Percentiles rank a stretch among this genome's conserved stretches.
Conservation (phyloP, 208 protist species). For the Tritrichomonas musculus region DNA sequence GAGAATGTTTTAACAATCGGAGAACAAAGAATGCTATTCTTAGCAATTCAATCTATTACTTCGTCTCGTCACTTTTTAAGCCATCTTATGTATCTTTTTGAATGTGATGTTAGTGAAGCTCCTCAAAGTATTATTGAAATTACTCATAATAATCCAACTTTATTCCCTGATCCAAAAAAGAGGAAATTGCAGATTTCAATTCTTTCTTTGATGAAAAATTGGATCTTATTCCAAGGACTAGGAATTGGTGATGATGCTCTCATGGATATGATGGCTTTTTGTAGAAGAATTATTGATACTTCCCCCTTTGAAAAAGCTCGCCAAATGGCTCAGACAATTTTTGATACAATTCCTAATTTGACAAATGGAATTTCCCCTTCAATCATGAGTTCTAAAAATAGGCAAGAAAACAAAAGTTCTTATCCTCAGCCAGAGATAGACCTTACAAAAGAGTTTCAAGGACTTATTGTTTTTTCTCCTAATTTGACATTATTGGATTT, state of each 20-base stretch:
- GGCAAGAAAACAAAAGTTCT: no score
- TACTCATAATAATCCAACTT: neutral
- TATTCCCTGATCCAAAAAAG: no score
- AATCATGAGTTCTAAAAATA: neutral
- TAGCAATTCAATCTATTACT: neutral
- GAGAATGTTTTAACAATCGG: neutral
- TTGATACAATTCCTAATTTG: neutral
- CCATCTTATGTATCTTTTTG: neutral
- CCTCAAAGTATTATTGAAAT: neutral
- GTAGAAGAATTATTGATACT: neutral
- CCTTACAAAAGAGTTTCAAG: no score
- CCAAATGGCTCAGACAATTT: no score
- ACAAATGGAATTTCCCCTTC: neutral
- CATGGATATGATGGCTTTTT: neutral
- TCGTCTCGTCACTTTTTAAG: neutral
- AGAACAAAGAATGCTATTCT: neutral
- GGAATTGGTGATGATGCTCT: neutral
- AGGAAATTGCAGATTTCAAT: neutral
- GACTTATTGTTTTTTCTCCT: neutral
- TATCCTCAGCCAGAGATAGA: no score
- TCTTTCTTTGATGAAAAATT: no score
- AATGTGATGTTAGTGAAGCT: neutral
- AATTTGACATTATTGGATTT: neutral
- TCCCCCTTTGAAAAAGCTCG: neutral
- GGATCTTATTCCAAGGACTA: neutral